phyloP scores from a whole-genome alignment of 2,329 filamentous ascomycete species.

The Aspergillus thermomutatus region DNA sequence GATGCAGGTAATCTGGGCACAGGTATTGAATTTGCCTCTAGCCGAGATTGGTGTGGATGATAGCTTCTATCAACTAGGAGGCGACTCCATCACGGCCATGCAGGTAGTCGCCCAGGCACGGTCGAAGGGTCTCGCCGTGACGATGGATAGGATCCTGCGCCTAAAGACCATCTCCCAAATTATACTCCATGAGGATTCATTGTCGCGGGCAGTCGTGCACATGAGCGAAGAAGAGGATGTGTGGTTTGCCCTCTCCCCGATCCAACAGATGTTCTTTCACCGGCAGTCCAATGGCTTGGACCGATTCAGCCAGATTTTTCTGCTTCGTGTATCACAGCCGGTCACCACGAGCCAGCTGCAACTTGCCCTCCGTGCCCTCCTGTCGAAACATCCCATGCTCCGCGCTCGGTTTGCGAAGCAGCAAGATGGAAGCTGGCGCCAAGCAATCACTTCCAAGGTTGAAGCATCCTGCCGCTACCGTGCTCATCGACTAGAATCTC shows the following conservation, averaged over 20 bases:
- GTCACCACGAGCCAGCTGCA: not conserved
- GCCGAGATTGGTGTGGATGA: not conserved
- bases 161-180: not conserved
- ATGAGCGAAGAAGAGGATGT: not conserved
- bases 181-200: not conserved
- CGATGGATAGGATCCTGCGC: not conserved
- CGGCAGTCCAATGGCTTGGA: not conserved
- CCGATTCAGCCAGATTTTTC: not conserved
- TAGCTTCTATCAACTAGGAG: conserved; percentile 2
- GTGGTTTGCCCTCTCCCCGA: not conserved
- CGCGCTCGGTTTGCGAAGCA: not conserved
- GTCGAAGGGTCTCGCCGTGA: not conserved
- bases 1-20: not conserved
- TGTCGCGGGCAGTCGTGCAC: too few species aligned
- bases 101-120: not conserved
- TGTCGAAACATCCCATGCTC: not conserved
- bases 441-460: not conserved
- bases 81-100: conserved; percentile 23
- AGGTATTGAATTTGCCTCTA: not conserved
- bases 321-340: conserved; percentile 4
- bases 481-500: not conserved
- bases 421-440: not conserved
- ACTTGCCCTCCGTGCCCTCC: not conserved
- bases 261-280: not conserved
- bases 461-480: not conserved